Conservation (phyloP, 2,329 filamentous ascomycete species). For the Nannizziopsis arthrosporioides region DNA sequence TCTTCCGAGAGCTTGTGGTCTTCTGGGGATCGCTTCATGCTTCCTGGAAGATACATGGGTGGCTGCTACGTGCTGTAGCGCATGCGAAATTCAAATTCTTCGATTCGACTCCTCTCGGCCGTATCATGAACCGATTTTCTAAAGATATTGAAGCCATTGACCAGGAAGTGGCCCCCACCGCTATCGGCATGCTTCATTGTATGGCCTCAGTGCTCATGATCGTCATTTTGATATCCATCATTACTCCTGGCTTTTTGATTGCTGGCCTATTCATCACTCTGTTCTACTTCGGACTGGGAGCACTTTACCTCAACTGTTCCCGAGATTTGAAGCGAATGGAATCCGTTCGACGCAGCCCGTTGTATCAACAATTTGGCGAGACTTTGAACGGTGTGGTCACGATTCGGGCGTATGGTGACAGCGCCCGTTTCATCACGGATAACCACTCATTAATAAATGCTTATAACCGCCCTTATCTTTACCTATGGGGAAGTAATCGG, state of each 20-base stretch:
- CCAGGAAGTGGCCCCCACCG: slow-evolving; percentile 87
- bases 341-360: slow-evolving; percentile 81
- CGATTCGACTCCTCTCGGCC: slow-evolving; percentile 85
- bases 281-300: slow-evolving; percentile 70
- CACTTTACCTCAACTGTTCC: slow-evolving; percentile 85
- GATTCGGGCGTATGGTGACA: slow-evolving; percentile 90
- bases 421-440: slow-evolving; percentile 83
- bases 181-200: slow-evolving; percentile 62
- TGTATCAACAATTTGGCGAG: slow-evolving; percentile 97
- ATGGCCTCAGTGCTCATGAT: slow-evolving; percentile 66
- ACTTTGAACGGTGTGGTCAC: slow-evolving; percentile 90
- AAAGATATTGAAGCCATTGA: slow-evolving; percentile 93
- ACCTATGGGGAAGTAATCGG: slow-evolving; percentile 89
- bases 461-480: slow-evolving; percentile 87
- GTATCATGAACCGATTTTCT: slow-evolving; percentile 97
- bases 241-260: slow-evolving; percentile 84
- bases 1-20: slow-evolving; percentile 73
- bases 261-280: slow-evolving; percentile 73
- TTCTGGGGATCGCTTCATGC: slow-evolving; percentile 87
- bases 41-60: slow-evolving; percentile 70
- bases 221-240: slow-evolving; percentile 69
- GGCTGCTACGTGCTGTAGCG: slow-evolving; percentile 65
- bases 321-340: slow-evolving; percentile 90
- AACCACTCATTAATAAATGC: slow-evolving; percentile 81
- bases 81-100: slow-evolving; percentile 96